Evolutionary conservation across 306 rosid species (phyloP).

Genomic region (Astragalus glycyphyllos): DNA sequence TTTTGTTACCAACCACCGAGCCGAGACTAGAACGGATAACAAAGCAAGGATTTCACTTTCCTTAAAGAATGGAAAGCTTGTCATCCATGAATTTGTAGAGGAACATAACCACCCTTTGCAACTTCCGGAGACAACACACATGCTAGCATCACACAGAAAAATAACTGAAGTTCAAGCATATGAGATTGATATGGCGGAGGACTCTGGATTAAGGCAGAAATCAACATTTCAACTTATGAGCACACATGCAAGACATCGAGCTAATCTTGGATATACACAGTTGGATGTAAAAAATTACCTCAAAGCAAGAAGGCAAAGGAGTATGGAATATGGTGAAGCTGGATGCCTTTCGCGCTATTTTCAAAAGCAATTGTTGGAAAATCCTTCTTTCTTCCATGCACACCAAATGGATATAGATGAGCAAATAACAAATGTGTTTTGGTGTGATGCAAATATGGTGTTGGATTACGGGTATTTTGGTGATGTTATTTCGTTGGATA

Average conservation of each 20-base stretch:
- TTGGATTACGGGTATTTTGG: neutral
- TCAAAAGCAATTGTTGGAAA: neutral
- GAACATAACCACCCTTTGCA: neutral
- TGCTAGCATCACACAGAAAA: neutral
- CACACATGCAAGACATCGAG: neutral
- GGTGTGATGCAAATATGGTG: slow-evolving; percentile 8
- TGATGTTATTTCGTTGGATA: too few relatives aligned
- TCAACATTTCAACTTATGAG: neutral
- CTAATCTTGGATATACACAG: neutral
- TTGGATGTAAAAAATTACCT: neutral
- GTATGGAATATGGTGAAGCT: neutral
- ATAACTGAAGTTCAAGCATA: neutral
- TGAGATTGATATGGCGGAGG: neutral
- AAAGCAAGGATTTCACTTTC: neutral
- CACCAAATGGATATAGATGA: neutral
- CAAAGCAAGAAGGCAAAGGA: neutral
- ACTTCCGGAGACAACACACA: slow-evolving; percentile 1
- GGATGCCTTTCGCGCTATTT: neutral
- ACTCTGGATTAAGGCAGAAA: neutral
- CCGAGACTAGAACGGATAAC: neutral
- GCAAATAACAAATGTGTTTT: slow-evolving; percentile 11
- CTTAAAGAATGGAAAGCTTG: neutral
- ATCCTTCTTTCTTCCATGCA: neutral
- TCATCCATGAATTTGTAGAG: neutral
- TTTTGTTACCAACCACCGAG: neutral